These are phyloP conservation scores for Solanum bulbocastanum DNA, from an alignment of 257 asterid species.

Conservation along the genomic window DNA sequence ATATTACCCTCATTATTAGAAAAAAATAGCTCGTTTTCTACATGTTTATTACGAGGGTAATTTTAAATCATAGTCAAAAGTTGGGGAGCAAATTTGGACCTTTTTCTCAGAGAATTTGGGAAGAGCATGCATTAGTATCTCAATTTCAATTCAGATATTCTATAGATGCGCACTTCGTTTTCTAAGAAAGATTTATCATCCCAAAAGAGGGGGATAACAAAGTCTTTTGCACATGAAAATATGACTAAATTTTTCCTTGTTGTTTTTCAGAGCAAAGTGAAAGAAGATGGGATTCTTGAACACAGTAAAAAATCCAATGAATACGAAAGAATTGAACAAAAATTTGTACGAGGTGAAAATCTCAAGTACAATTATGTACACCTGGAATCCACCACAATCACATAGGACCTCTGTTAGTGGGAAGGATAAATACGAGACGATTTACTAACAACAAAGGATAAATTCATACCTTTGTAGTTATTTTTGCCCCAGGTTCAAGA, in stretches of 20 bases:
- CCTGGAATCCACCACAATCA: background rate
- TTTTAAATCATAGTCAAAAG: background rate
- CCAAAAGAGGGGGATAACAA: rapidly evolving
- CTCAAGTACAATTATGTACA: background rate
- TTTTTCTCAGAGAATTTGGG: background rate
- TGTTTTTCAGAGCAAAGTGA: background rate
- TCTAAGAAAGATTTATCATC: background rate
- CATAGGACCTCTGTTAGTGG: background rate
- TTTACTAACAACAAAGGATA: background rate
- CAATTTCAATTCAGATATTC: background rate
- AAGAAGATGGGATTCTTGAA: background rate
- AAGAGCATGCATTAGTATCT: background rate
- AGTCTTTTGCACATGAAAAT: background rate
- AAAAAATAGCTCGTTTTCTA: too few relatives aligned
- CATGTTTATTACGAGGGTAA: background rate
- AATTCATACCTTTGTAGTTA: background rate
- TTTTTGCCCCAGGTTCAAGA: background rate
- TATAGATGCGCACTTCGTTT: background rate
- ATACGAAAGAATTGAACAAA: background rate
- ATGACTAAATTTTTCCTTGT: background rate
- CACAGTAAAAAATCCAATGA: too few relatives aligned
- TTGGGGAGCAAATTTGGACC: background rate
- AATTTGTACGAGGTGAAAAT: background rate
- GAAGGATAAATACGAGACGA: background rate
- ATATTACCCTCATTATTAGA: too few relatives aligned